Percentiles rank a stretch among this genome's conserved stretches.
phyloP scores from a whole-genome alignment of 768 basidiomycete species.

The Rhodotorula toruloides region DNA sequence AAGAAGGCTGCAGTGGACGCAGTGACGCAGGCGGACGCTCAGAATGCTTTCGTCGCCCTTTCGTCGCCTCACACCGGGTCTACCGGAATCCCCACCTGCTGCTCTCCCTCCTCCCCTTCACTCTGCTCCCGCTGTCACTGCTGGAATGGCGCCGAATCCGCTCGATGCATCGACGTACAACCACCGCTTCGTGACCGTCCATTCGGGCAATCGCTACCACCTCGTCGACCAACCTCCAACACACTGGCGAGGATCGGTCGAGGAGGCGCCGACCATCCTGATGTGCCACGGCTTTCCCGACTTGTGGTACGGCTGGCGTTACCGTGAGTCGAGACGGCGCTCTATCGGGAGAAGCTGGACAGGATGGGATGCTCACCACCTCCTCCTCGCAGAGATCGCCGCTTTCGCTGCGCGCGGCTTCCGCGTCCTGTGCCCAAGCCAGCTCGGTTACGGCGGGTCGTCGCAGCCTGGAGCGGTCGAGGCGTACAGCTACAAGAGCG shows the following conservation, averaged over 20 bases:
- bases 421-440: conserved; percentile 25
- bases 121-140: too few species aligned
- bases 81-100: too few species aligned
- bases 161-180: conserved; percentile 17
- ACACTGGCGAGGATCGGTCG: not conserved
- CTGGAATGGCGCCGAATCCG: conserved; percentile 15
- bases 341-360: too few species aligned
- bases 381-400: conserved; percentile 20
- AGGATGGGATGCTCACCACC: too few species aligned
- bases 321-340: conserved; percentile 18
- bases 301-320: conserved; percentile 35
- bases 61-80: too few species aligned
- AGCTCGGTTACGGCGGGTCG: conserved; percentile 22
- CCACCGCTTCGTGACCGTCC: conserved; percentile 26
- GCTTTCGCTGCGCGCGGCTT: conserved; percentile 18
- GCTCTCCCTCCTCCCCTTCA: not conserved
- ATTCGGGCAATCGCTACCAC: conserved; percentile 28
- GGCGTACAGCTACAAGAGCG: conserved; percentile 20
- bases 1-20: too few species aligned
- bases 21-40: too few species aligned
- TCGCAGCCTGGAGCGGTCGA: conserved; percentile 2
- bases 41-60: too few species aligned
- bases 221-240: conserved; percentile 29
- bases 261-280: conserved; percentile 19
- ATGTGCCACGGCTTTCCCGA: conserved; percentile 36